Percentiles rank a stretch among this genome's conserved stretches.
Evolutionary conservation across 1,284 basidiomycete species (phyloP).

Genomic region (Meira miltonrushii): DNA sequence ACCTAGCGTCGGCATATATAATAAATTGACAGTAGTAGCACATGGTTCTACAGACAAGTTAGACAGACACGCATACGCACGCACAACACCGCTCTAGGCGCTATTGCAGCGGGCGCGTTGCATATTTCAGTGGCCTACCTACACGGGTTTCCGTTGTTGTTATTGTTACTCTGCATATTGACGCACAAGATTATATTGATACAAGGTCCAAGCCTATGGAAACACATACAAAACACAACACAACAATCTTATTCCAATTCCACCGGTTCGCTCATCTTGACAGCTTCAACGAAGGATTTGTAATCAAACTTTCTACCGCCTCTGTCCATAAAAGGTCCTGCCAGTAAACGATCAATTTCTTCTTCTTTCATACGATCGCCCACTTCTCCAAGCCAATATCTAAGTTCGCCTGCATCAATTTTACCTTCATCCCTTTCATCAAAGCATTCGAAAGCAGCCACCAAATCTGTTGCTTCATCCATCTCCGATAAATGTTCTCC

Average conservation of each 20-base stretch:
- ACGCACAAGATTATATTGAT: too few relatives aligned
- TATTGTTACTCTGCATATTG: too few relatives aligned
- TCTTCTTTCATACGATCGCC: conserved; percentile 42
- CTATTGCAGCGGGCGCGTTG: too few relatives aligned
- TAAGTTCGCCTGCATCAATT: conserved; percentile 36
- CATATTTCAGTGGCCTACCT: too few relatives aligned
- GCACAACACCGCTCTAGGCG: too few relatives aligned
- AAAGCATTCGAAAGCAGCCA: conserved; percentile 51
- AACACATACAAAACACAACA: not conserved
- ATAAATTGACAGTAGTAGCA: too few relatives aligned
- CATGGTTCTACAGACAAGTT: too few relatives aligned
- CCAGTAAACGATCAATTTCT: conserved; percentile 38
- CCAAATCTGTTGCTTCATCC: conserved; percentile 37
- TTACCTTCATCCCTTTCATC: conserved; percentile 47
- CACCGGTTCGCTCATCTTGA: conserved; percentile 47
- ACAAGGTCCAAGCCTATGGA: too few relatives aligned
- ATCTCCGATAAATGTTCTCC: conserved; percentile 36
- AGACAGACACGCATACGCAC: too few relatives aligned
- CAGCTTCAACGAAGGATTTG: conserved; percentile 47
- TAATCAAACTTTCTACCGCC: conserved; percentile 45
- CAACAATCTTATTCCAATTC: conserved; percentile 27
- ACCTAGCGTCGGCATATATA: too few relatives aligned
- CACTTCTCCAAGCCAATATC: conserved; percentile 43
- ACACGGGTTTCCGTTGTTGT: too few relatives aligned
- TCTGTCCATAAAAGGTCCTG: conserved; percentile 44